Percentiles rank a stretch among this genome's conserved stretches.
Evolutionary conservation across 2,329 filamentous ascomycete species (phyloP).

Genomic region (Fusarium concolor): DNA sequence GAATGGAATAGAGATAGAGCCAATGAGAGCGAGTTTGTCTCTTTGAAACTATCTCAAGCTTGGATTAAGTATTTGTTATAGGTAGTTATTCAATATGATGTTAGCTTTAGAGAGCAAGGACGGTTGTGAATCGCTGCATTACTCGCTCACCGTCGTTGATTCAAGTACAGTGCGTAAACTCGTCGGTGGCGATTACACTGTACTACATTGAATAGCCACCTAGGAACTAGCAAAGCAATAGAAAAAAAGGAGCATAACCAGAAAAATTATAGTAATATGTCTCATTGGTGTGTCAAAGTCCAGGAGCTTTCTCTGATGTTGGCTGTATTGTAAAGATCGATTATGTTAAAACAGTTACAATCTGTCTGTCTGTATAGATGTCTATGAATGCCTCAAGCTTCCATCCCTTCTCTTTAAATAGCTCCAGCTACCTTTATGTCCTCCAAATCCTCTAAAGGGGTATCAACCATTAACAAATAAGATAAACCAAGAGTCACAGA

Average conservation of each 20-base stretch:
- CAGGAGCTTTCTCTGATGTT: background rate
- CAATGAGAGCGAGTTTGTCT: background rate
- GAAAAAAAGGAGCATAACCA: background rate
- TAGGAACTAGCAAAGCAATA: background rate
- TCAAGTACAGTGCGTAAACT: background rate
- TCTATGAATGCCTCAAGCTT: slow-evolving; percentile 8
- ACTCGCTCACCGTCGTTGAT: background rate
- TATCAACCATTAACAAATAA: slow-evolving; percentile 44
- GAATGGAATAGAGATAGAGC: background rate
- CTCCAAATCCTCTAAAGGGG: slow-evolving; percentile 35
- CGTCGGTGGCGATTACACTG: background rate
- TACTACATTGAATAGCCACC: background rate
- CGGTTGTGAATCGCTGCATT: background rate
- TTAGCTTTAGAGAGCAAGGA: background rate
- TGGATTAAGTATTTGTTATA: background rate
- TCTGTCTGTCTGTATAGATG: background rate
- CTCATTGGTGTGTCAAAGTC: background rate
- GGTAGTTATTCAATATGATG: too few relatives aligned
- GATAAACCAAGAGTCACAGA: slow-evolving; percentile 31
- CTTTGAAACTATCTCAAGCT: background rate
- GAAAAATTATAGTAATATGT: background rate
- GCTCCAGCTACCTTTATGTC: slow-evolving; percentile 11
- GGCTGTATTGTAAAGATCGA: slow-evolving; percentile 1
- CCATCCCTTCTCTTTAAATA: slow-evolving; percentile 7
- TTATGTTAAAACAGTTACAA: slow-evolving; percentile 27